Evolutionary conservation across 257 asterid genomes (phyloP).

Genomic region (Rubia yunnanensis): DNA sequence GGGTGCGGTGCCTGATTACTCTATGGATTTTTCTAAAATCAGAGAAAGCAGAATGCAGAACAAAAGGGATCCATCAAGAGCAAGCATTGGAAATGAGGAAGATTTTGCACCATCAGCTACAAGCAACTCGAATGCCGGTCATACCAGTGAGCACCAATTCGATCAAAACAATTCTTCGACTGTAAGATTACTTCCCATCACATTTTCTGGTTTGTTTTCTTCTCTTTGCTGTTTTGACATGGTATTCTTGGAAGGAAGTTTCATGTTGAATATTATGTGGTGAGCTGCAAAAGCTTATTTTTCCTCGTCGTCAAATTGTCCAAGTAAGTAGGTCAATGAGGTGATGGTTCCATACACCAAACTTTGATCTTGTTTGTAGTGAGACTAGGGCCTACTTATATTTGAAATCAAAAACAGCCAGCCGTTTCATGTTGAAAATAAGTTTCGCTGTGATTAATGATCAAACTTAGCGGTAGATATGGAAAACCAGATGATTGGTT

Average conservation of each 20-base stretch:
- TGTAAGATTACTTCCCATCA: conserved; percentile 27
- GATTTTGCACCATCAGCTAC: conserved; percentile 52
- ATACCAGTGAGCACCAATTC: conserved; percentile 28
- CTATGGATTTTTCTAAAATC: conserved; percentile 79
- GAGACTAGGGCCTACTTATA: not conserved
- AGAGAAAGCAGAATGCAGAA: conserved; percentile 85
- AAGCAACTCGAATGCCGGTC: conserved; percentile 24
- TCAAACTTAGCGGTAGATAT: not conserved
- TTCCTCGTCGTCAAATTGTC: conserved; percentile 5
- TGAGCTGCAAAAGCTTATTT: conserved; percentile 8
- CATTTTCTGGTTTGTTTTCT: not conserved
- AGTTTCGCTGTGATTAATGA: not conserved
- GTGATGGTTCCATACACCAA: not conserved
- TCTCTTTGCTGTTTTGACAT: not conserved
- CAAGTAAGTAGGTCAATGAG: not conserved
- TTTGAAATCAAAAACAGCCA: not conserved
- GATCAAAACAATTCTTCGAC: conserved; percentile 48
- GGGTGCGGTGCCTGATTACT: conserved; percentile 62
- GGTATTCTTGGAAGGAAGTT: not conserved
- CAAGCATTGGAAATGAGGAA: conserved; percentile 86
- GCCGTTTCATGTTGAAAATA: not conserved
- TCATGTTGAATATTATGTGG: not conserved
- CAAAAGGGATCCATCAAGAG: conserved; percentile 76
- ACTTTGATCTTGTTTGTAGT: not conserved
- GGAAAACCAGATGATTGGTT: not conserved